Conservation (phyloP, 2,329 filamentous ascomycete genomes). For the Calonectria honghensis region DNA sequence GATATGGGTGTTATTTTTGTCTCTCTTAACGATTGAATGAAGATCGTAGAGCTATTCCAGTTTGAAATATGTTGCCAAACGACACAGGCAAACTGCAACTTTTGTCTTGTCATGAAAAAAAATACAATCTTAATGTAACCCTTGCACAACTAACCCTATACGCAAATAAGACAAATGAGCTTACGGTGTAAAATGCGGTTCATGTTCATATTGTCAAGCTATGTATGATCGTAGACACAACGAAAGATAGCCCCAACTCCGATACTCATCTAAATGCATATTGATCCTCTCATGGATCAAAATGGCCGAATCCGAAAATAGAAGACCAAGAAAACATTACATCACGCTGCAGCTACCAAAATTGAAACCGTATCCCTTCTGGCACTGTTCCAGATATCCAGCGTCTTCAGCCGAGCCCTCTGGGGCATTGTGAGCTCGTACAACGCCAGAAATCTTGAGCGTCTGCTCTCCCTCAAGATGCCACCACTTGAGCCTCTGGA, state of each 20-base stretch:
- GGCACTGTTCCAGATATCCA: slow-evolving; percentile 85
- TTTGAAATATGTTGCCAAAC: background rate
- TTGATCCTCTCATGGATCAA: slow-evolving; percentile 28
- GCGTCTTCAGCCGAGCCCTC: slow-evolving; percentile 81
- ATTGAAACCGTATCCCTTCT: slow-evolving; percentile 67
- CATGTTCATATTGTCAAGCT: background rate
- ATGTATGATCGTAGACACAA: slow-evolving; percentile 3
- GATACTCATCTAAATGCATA: slow-evolving; percentile 27
- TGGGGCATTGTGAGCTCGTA: slow-evolving; percentile 76
- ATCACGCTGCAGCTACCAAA: slow-evolving; percentile 71
- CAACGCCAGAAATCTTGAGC: slow-evolving; percentile 84
- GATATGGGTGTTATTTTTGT: background rate
- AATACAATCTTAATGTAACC: background rate
- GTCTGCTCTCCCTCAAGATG: slow-evolving; percentile 89
- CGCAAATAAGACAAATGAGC: too few relatives aligned
- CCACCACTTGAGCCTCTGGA: slow-evolving; percentile 94
- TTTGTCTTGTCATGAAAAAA: background rate
- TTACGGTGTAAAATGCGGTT: background rate
- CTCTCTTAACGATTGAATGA: background rate
- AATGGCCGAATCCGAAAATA: background rate
- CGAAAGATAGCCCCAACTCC: slow-evolving; percentile 33
- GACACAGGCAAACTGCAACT: background rate
- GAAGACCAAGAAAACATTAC: slow-evolving; percentile 58
- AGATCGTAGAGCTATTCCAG: background rate
- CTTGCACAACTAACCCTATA: background rate